A percentile compares a stretch with the other conserved stretches of the same genome.
Evolutionary conservation across 352 stramenopile species (phyloP).

Genomic region (Saprolegnia parasitica): DNA sequence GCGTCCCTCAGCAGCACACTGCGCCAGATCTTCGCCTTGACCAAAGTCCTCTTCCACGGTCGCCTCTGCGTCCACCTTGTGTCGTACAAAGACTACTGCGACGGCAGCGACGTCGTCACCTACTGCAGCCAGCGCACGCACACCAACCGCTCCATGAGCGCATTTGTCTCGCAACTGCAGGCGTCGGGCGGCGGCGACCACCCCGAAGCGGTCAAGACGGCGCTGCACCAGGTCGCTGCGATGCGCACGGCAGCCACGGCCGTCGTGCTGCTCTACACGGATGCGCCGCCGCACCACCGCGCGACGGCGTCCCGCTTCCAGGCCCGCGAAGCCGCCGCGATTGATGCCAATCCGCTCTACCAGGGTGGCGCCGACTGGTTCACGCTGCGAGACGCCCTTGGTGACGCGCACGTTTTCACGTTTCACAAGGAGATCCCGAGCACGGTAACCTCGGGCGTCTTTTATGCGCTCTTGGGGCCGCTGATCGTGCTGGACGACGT

Average conservation of each 20-base stretch:
- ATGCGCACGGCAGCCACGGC: not conserved
- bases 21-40: constrained; percentile 5
- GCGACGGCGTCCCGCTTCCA: constrained; percentile 3
- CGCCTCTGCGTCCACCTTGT: constrained; percentile 11
- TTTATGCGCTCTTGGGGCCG: constrained; percentile 19
- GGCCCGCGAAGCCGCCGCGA: not conserved
- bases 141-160: not conserved
- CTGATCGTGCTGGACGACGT: not conserved
- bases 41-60: constrained; percentile 7
- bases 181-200: constrained; percentile 12
- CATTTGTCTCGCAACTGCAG: not conserved
- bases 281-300: constrained; percentile 21
- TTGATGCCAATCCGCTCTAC: constrained; percentile 6
- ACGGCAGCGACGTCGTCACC: constrained; percentile 12
- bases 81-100: constrained; percentile 28
- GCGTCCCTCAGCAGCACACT: not conserved
- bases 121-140: not conserved
- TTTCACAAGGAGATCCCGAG: constrained; percentile 14
- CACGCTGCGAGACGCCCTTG: not conserved
- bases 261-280: constrained; percentile 22
- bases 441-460: constrained; percentile 4
- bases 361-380: constrained; percentile 22
- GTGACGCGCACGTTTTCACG: constrained; percentile 8
- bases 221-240: constrained; percentile 1
- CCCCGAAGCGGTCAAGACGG: constrained; percentile 23